These are phyloP conservation scores for Citrus cavaleriei DNA, from an alignment of 345 rosid genomes.

Conservation along the genomic window DNA sequence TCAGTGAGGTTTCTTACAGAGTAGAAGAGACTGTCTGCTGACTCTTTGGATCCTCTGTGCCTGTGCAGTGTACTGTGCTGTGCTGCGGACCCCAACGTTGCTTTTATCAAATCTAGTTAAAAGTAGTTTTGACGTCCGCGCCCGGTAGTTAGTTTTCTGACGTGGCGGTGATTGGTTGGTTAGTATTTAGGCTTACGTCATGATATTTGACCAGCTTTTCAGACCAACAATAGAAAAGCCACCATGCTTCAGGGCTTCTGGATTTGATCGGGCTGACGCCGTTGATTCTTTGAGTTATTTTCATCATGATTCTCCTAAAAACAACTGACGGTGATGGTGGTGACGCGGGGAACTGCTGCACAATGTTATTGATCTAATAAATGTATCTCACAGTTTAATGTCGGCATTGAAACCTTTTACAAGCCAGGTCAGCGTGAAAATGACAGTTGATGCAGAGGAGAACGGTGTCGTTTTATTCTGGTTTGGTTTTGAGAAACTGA, in stretches of 20 bases:
- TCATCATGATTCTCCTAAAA: neutral
- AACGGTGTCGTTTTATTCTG: neutral
- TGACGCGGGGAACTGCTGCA: neutral
- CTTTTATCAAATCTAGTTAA: conserved; percentile 36
- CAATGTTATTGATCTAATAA: neutral
- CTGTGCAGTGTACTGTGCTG: neutral
- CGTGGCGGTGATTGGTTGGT: conserved; percentile 39
- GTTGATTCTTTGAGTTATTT: neutral
- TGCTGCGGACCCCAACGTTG: conserved; percentile 31
- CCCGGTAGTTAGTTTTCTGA: conserved; percentile 17
- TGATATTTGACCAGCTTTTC: conserved; percentile 33
- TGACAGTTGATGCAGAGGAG: conserved; percentile 3
- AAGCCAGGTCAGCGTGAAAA: conserved; percentile 24
- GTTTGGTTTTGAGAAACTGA: neutral
- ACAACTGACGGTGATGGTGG: conserved; percentile 4
- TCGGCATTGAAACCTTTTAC: neutral
- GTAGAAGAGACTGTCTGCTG: neutral
- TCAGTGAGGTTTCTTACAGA: neutral
- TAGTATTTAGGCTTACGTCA: conserved; percentile 31
- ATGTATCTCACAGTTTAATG: neutral
- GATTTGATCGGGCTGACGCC: conserved; percentile 4
- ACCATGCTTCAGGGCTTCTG: neutral
- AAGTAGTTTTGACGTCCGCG: conserved; percentile 48
- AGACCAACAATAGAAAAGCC: neutral
- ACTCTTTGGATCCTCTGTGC: conserved; percentile 8